Evolutionary conservation across 495 filamentous ascomycete species (phyloP).

Genomic region (Trichoderma orchidacearum): DNA sequence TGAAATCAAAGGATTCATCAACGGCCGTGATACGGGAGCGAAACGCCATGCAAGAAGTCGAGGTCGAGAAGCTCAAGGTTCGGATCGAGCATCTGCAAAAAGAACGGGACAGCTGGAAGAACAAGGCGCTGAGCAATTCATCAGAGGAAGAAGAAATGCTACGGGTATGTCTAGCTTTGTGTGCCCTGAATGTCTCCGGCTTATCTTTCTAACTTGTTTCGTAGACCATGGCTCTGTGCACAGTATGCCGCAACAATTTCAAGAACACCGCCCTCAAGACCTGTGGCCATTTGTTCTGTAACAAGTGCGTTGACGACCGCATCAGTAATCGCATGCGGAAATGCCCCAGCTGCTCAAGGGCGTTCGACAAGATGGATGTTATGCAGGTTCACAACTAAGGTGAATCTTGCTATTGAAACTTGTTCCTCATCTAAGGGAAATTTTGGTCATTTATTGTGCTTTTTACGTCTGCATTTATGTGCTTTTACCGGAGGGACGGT

Average conservation of each 20-base stretch:
- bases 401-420: not conserved
- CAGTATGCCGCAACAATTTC: constrained; percentile 78
- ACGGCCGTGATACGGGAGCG: constrained; percentile 49
- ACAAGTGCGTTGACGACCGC: constrained; percentile 73
- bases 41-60: constrained; percentile 43
- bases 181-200: not conserved
- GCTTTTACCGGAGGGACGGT: not conserved
- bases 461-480: not conserved
- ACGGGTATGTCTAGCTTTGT: constrained; percentile 43
- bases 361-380: constrained; percentile 79
- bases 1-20: constrained; percentile 59
- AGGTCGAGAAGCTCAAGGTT: constrained; percentile 59
- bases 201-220: constrained; percentile 7
- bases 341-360: constrained; percentile 81
- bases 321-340: constrained; percentile 80
- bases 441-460: not conserved
- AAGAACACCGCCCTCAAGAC: constrained; percentile 87
- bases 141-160: constrained; percentile 72
- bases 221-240: constrained; percentile 77
- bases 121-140: constrained; percentile 63
- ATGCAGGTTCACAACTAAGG: constrained; percentile 42
- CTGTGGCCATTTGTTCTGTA: constrained; percentile 96
- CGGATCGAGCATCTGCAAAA: constrained; percentile 61
- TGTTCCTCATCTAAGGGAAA: not conserved
- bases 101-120: constrained; percentile 68